A percentile compares a stretch with the other conserved stretches of the same genome.
Evolutionary conservation across 768 basidiomycete species (phyloP).

Genomic region (Collybiopsis luxurians): DNA sequence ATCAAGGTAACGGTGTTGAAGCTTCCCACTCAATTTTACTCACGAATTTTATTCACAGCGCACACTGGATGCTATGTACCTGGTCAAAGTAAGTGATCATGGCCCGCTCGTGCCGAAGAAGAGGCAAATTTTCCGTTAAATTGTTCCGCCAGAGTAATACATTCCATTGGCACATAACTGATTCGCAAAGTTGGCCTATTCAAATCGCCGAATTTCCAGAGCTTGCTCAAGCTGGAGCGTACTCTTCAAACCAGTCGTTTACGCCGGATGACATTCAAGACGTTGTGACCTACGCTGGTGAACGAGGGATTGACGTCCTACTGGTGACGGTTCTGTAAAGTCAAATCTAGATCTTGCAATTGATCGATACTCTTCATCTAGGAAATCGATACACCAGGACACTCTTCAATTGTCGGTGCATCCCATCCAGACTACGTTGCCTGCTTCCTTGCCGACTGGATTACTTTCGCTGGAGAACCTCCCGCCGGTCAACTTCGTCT

Average conservation of each 20-base stretch:
- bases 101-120: not conserved
- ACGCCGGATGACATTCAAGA: constrained; percentile 50
- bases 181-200: constrained; percentile 81
- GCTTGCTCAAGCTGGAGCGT: constrained; percentile 64
- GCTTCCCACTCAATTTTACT: constrained; percentile 54
- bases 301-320: constrained; percentile 75
- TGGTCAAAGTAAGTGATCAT: constrained; percentile 62
- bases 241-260: constrained; percentile 55
- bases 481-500: constrained; percentile 83
- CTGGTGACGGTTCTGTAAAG: constrained; percentile 31
- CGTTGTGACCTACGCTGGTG: constrained; percentile 66
- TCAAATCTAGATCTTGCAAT: not conserved
- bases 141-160: constrained; percentile 51
- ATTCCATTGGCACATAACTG: constrained; percentile 85
- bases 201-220: constrained; percentile 57
- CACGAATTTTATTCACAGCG: constrained; percentile 56
- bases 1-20: not conserved
- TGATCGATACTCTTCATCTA: constrained; percentile 15
- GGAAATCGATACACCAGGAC: constrained; percentile 87
- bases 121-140: not conserved
- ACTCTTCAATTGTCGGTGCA: constrained; percentile 61
- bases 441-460: constrained; percentile 55
- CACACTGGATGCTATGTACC: constrained; percentile 74
- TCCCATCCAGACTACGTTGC: constrained; percentile 76
- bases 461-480: constrained; percentile 63